Evolutionary conservation across 192 early-diverging fungal genomes (phyloP).

Genomic region (Martensiomyces pterosporus): DNA sequence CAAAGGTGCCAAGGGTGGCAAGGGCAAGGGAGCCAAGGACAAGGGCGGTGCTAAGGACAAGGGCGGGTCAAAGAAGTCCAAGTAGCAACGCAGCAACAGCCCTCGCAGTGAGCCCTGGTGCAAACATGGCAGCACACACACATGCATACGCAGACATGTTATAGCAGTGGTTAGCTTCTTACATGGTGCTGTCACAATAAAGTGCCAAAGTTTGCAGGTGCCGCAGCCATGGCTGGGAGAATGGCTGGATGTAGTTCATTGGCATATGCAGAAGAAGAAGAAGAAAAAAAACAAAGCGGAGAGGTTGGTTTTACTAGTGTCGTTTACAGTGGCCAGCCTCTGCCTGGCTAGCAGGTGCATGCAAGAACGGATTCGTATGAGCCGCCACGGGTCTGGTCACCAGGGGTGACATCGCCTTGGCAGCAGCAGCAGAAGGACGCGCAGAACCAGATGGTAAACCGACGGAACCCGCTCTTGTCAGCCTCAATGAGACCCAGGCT

Average conservation of each 20-base stretch:
- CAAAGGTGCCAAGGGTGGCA: no score
- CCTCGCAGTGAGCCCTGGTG: no score
- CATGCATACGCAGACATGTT: no score
- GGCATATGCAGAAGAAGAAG: conserved; percentile 4
- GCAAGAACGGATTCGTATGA: conserved; percentile 10
- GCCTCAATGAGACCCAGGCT: conserved; percentile 20
- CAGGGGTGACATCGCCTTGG: conserved; percentile 13
- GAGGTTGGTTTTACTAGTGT: neutral
- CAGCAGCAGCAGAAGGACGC: conserved; percentile 31
- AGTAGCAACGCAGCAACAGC: no score
- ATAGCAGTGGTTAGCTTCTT: no score
- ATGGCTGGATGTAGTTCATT: neutral
- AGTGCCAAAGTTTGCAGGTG: no score
- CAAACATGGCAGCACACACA: no score
- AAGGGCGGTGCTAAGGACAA: neutral
- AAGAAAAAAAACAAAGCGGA: neutral
- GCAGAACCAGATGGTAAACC: conserved; percentile 26
- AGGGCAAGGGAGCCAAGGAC: neutral
- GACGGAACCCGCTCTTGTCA: conserved; percentile 23
- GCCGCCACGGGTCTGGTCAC: conserved; percentile 20
- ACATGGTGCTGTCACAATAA: no score
- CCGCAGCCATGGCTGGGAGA: no score
- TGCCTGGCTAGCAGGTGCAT: neutral
- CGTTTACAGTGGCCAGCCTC: no score
- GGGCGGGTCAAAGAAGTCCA: neutral